phyloP scores from a whole-genome alignment of 306 rosid genomes.

The Vicia faba region DNA sequence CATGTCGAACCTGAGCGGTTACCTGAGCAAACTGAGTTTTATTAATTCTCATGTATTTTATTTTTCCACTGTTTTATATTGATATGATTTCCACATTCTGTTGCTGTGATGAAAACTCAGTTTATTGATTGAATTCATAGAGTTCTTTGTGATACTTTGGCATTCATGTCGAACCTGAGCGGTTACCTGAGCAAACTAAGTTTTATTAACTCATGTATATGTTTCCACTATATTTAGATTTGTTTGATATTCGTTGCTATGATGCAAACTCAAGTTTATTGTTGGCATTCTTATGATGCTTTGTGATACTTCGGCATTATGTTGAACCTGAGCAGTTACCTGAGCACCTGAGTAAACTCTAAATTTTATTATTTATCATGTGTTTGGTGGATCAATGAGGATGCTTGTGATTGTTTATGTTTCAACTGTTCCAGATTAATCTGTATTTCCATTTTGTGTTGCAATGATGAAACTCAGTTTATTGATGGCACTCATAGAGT shows the following conservation, averaged over 20 bases:
- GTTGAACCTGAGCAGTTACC: constrained; percentile 54
- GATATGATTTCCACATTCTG: constrained; percentile 5
- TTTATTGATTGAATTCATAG: constrained; percentile 35
- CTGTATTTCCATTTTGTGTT: not conserved
- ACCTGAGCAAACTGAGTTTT: not conserved
- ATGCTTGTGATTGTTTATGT: not conserved
- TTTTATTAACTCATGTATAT: not conserved
- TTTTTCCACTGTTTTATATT: not conserved
- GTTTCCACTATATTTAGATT: not conserved
- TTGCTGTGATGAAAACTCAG: constrained; percentile 33
- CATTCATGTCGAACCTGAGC: constrained; percentile 49
- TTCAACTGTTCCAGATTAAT: not conserved
- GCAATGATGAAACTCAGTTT: constrained; percentile 41
- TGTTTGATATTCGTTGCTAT: constrained; percentile 29
- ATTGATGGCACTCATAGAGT: constrained; percentile 37
- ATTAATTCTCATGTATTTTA: not conserved
- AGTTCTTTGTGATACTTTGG: constrained; percentile 42
- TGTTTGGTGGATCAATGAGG: not conserved
- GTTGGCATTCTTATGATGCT: constrained; percentile 39
- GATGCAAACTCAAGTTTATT: constrained; percentile 31
- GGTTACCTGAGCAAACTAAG: constrained; percentile 23
- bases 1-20: constrained; percentile 51
- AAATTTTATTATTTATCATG: not conserved
- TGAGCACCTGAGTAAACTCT: constrained; percentile 42
- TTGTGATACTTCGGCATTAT: constrained; percentile 48